Conservation (phyloP, 2,329 filamentous ascomycete genomes). For the Madurella fahalii region DNA sequence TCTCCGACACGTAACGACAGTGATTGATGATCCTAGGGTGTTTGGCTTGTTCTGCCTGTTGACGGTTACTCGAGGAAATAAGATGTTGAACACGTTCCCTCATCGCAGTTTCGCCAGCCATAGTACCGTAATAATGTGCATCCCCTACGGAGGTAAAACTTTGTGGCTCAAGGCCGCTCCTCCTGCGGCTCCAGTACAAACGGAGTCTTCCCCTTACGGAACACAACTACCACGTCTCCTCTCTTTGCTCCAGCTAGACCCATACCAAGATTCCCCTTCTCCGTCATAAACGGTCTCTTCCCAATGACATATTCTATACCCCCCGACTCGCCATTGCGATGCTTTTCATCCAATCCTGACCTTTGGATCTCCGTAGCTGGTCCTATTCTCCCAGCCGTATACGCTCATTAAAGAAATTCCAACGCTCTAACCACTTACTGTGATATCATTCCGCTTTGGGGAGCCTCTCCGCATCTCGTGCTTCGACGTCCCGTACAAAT, state of each 20-base stretch:
- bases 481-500: slow-evolving; percentile 7
- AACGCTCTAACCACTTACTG: not conserved
- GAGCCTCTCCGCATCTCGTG: not conserved
- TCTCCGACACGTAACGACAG: no score
- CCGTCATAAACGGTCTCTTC: slow-evolving; percentile 14
- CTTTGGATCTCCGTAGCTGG: not conserved
- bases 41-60: no score
- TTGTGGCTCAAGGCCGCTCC: not conserved
- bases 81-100: no score
- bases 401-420: not conserved
- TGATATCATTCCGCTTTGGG: not conserved
- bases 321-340: not conserved
- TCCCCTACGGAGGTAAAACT: slow-evolving; percentile 15
- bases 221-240: slow-evolving; percentile 18
- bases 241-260: not conserved
- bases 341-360: not conserved
- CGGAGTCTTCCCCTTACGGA: slow-evolving; percentile 15
- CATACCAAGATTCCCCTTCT: slow-evolving; percentile 14
- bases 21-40: no score
- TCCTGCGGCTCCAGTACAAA: slow-evolving; percentile 16
- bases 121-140: slow-evolving; percentile 19
- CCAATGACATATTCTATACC: slow-evolving; percentile 6
- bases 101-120: slow-evolving; percentile 14
- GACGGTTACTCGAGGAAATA: no score
- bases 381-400: not conserved